A percentile compares a stretch with the other conserved stretches of the same genome.
Conservation (phyloP, 352 stramenopile species). For the Pythium monospermum region DNA sequence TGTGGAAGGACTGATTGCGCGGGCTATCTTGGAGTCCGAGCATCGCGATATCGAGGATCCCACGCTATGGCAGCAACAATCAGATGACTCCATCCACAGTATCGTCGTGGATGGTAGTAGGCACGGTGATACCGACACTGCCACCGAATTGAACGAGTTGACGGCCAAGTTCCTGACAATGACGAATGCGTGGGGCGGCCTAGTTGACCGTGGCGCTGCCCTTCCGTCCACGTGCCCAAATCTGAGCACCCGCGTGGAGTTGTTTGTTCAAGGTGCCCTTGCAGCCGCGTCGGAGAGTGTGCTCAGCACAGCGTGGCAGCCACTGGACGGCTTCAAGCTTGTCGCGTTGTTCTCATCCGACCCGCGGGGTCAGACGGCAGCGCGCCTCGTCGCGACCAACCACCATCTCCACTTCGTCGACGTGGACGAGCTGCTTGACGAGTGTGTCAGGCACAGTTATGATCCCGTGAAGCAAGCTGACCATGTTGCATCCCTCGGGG, state of each 20-base stretch:
- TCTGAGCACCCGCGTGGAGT: conserved; percentile 1
- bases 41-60: neutral
- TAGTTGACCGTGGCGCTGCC: neutral
- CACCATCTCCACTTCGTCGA: conserved; percentile 29
- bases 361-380: conserved; percentile 22
- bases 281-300: neutral
- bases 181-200: neutral
- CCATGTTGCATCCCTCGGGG: conserved; percentile 21
- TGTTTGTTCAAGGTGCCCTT: conserved; percentile 1
- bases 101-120: neutral
- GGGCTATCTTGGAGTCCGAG: neutral
- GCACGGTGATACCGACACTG: neutral
- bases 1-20: conserved; percentile 6
- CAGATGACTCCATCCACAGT: no score
- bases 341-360: conserved; percentile 26
- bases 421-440: conserved; percentile 43
- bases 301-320: conserved; percentile 7
- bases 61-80: no score
- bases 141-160: neutral
- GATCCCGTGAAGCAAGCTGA: conserved; percentile 47
- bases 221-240: no score
- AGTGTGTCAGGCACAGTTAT: conserved; percentile 46
- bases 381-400: conserved; percentile 29
- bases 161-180: conserved; percentile 5
- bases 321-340: conserved; percentile 2